A percentile compares a stretch with the other conserved stretches of the same genome.
These are phyloP conservation scores for Diplodia scrobiculata DNA, from an alignment of 2,329 filamentous ascomycete species.

Conservation along the genomic window DNA sequence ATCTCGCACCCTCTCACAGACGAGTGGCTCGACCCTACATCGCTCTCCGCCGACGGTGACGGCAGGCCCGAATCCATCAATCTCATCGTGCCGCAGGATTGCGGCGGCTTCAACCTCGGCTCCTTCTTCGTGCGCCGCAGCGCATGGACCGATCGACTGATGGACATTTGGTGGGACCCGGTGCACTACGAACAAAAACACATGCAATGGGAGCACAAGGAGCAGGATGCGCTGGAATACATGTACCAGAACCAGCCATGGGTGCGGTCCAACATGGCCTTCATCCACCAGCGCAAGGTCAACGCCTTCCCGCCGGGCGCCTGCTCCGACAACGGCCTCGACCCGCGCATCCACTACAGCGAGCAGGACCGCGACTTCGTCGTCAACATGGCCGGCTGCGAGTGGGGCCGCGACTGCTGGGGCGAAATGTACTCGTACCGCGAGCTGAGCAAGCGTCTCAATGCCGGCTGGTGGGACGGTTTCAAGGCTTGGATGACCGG, in stretches of 20 bases:
- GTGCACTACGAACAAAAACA: slow-evolving; percentile 97
- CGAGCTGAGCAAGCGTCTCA: slow-evolving; percentile 85
- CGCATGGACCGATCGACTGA: slow-evolving; percentile 83
- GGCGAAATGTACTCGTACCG: slow-evolving; percentile 96
- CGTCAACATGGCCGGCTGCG: slow-evolving; percentile 98
- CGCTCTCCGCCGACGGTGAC: slow-evolving; percentile 74
- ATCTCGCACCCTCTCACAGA: slow-evolving; percentile 79
- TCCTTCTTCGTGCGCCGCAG: slow-evolving; percentile 90
- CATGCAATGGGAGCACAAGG: slow-evolving; percentile 99
- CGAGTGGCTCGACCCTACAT: slow-evolving; percentile 73
- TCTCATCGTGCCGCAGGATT: slow-evolving; percentile 88
- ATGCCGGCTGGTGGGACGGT: slow-evolving; percentile 59
- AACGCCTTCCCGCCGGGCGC: slow-evolving; percentile 93
- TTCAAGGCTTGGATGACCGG: slow-evolving; percentile 11
- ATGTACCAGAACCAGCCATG: slow-evolving; percentile 90
- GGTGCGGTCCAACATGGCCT: slow-evolving; percentile 84
- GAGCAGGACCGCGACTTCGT: slow-evolving; percentile 85
- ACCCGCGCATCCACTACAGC: slow-evolving; percentile 81
- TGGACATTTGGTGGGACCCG: slow-evolving; percentile 98
- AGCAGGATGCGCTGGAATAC: slow-evolving; percentile 92
- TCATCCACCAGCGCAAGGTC: slow-evolving; percentile 86
- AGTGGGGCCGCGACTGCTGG: slow-evolving; percentile 97
- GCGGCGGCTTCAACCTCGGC: slow-evolving; percentile 91
- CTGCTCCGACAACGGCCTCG: slow-evolving; percentile 70
- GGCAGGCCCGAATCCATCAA: slow-evolving; percentile 77